Conservation (phyloP, 1,284 basidiomycete genomes). For the Thecaphora frezii region DNA sequence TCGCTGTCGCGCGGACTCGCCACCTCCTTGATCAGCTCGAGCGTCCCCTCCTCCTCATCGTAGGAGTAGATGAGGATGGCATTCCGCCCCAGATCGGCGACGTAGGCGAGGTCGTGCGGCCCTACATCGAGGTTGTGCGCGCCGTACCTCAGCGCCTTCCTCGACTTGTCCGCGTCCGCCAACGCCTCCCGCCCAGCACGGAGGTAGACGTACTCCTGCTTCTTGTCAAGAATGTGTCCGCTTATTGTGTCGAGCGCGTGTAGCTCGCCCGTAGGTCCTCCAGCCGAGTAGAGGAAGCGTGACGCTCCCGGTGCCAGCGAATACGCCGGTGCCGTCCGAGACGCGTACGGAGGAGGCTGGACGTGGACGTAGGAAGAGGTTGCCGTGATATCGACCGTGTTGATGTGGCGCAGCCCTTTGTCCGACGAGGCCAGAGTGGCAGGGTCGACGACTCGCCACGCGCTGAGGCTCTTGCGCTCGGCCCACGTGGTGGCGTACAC, state of each 20-base stretch:
- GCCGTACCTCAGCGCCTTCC: conserved; percentile 42
- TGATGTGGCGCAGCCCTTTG: conserved; percentile 7
- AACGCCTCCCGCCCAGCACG: conserved; percentile 17
- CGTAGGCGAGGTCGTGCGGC: conserved; percentile 27
- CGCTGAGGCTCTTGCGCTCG: conserved; percentile 13
- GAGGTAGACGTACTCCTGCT: conserved; percentile 43
- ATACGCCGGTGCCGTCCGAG: conserved; percentile 32
- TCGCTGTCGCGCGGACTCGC: conserved; percentile 21
- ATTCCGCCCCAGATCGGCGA: conserved; percentile 50
- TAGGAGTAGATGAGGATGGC: conserved; percentile 41
- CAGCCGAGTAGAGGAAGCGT: conserved; percentile 36
- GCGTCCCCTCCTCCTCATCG: conserved; percentile 4
- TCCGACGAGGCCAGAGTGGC: background rate
- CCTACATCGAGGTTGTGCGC: conserved; percentile 40
- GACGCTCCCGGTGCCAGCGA: conserved; percentile 13
- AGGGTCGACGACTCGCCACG: conserved; percentile 31
- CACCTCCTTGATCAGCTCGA: conserved; percentile 23
- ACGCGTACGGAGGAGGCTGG: conserved; percentile 29
- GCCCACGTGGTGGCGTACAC: conserved; percentile 54
- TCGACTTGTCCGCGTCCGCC: conserved; percentile 33
- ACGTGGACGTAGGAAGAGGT: conserved; percentile 50
- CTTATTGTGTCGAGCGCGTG: conserved; percentile 26
- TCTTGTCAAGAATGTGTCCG: conserved; percentile 24
- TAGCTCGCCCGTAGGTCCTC: conserved; percentile 53
- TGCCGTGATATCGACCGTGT: conserved; percentile 21